Evolutionary conservation across 1,284 basidiomycete species (phyloP), one percentile per base, ranked within the genome.

Genomic region (Apiotrichum porosum): DNA sequence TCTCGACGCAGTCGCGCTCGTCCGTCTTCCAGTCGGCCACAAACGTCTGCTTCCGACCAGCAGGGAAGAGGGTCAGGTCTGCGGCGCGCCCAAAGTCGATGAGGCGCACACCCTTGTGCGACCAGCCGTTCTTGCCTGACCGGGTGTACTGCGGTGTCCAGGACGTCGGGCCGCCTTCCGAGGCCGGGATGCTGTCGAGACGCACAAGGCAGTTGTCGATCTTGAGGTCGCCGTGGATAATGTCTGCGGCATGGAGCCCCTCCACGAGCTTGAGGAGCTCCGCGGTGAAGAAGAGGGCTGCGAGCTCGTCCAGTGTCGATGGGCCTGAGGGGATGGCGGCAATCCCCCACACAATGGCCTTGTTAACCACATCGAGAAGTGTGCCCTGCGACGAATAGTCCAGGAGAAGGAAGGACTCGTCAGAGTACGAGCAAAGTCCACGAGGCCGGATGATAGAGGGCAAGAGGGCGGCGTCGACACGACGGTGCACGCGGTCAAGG

Each of bases 221-320:
- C 79, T 99, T 99, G 61, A 99, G 79, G 75, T 99, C 95, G 35
- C 95, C 94, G 63, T 99, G 95, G 58, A 99, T 86, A 74, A 97
- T 86, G 15, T 87, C 86, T 0, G 79, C 77, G 9, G 69, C 54
- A 69, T 98, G 95, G 69, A 97, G 79, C 19, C 79, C 83, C 65
- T 95, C 89, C 40, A 97, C 74, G 12, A 88, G 75, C 18, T 85
- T 84, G 42, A 97, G 74, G 17, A 98, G 81, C 71, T 98, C 94
- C 61, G 93, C 81, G 24, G 85, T 79, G 79, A 98, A 98, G 80
- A 98, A 99, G 68, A 95, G 82, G 43, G 91, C 91, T 38, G 98
- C 79, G 8, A 95, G 80, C 66, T 99, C 95, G 62, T 97, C 94
- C 22, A 98, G 76, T 1, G 77, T 77, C 0, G 61, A 55, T 0